Percentiles rank a stretch among this genome's conserved stretches.
Conservation (phyloP, 352 stramenopile species). For the Phytophthora boehmeriae region DNA sequence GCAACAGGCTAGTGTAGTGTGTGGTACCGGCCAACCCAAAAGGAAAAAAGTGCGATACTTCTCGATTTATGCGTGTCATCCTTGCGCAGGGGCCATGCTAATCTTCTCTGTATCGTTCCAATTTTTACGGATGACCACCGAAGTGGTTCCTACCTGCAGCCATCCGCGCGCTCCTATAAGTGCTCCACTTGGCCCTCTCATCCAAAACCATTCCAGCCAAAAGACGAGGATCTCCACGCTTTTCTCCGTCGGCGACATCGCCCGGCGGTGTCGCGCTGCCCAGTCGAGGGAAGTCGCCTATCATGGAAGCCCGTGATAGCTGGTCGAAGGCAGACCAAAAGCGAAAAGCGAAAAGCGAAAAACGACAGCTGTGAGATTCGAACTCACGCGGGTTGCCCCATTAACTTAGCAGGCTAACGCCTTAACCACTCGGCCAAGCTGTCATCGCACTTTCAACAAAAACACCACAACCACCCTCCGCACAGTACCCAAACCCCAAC, state of each 20-base stretch:
- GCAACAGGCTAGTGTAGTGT: too few relatives aligned
- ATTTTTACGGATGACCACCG: constrained; percentile 53
- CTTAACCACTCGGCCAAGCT: constrained; percentile 28
- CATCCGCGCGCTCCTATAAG: background rate
- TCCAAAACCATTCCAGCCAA: background rate
- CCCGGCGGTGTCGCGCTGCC: too few relatives aligned
- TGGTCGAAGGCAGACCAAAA: background rate
- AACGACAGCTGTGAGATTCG: constrained; percentile 29
- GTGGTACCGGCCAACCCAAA: too few relatives aligned
- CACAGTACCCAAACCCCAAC: background rate
- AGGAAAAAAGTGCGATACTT: constrained; percentile 18
- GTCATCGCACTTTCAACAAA: constrained; percentile 6
- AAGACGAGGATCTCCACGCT: background rate
- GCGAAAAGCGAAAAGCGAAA: constrained; percentile 5
- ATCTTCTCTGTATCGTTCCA: constrained; percentile 45
- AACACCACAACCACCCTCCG: background rate
- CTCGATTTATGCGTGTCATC: constrained; percentile 32
- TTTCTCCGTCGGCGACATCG: background rate
- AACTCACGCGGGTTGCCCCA: constrained; percentile 25
- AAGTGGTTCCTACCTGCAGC: constrained; percentile 33
- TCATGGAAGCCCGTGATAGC: background rate
- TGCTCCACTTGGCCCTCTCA: background rate
- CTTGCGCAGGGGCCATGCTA: constrained; percentile 38
- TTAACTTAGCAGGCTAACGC: constrained; percentile 31
- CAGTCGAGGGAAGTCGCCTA: too few relatives aligned